Base-by-base conservation (phyloP, 192 early-diverging fungal species). In the Coemansia interrupta region DNA sequence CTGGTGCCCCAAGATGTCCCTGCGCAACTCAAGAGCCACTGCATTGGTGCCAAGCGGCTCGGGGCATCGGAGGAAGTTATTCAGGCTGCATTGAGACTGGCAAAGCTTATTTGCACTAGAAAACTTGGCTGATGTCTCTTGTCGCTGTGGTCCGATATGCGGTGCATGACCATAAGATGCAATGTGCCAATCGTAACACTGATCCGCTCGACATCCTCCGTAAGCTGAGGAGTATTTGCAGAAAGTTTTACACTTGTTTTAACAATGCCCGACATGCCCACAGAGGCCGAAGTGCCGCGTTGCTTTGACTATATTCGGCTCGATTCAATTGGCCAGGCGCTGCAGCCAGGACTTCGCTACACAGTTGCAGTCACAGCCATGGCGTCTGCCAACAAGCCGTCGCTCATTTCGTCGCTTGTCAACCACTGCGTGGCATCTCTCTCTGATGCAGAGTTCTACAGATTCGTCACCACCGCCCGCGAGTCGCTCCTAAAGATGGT, bases 1-100 rank as follows among this genome's bases (percentile, higher is more conserved):
- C 65, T 73, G 30, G 64, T 73, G 10, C 71, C 71, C 3, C 60
- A 60, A 46, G 44, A 73, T 20, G 71, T 68, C 15, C 65, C 71
- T 2, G 39, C 54, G n/a, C 71, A 73, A 43, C 71, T 73, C 24
- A 73, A 73, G 41, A 73, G 65, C 61, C 71, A 73, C n/a, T 67
- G 61, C 40, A 43, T 68, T 30, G 71, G 71, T n/a, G 71, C 71
- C 5, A 45, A 26, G 9, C 54, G 61, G 11, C 53, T 73, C 9
- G 71, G 71, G 9, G 71, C 71, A 4, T 59, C 64, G 3, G 65
- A 73, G 17, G 57, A 62, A 3, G 60, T 64, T 63, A 53, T 73
- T 11, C 71, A 73, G 45, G 61, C 61, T 9, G 65, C 61, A 3
- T 18, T 73, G n/a, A 56, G 64, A 4, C 57, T 73, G 44, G 71